Evolutionary conservation across 768 basidiomycete genomes (phyloP).

Genomic region (Agaricus blazei): DNA sequence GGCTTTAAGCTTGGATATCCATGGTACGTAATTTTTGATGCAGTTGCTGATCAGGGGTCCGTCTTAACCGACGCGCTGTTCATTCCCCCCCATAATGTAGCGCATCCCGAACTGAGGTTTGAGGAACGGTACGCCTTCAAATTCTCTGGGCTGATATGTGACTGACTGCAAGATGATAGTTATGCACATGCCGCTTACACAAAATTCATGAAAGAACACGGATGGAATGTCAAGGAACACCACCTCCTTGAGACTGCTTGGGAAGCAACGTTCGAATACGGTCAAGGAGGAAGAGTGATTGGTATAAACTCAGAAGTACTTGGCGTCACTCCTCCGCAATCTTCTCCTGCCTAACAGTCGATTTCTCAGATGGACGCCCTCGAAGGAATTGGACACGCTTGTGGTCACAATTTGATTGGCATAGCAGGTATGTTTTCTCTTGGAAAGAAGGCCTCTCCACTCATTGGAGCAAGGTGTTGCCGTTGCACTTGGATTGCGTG

Average conservation of each 20-base stretch:
- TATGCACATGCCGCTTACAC: constrained; percentile 71
- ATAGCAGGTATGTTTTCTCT: constrained; percentile 36
- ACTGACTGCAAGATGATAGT: constrained; percentile 25
- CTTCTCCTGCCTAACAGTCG: background rate
- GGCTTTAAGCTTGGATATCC: constrained; percentile 65
- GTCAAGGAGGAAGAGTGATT: constrained; percentile 62
- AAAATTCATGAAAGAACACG: constrained; percentile 58
- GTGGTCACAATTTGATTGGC: constrained; percentile 82
- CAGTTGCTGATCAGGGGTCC: background rate
- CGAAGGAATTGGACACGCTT: constrained; percentile 61
- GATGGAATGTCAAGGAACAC: constrained; percentile 58
- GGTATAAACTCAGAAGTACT: constrained; percentile 75
- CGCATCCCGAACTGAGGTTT: constrained; percentile 64
- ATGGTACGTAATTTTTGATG: constrained; percentile 35
- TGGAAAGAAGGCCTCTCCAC: background rate
- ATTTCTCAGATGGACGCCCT: constrained; percentile 55
- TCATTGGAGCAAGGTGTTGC: constrained; percentile 47
- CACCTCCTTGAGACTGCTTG: constrained; percentile 70
- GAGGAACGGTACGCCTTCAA: constrained; percentile 51
- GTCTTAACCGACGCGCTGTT: background rate
- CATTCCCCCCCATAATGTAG: constrained; percentile 26
- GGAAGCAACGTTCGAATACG: constrained; percentile 62
- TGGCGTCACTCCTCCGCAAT: background rate
- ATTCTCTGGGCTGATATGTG: background rate
- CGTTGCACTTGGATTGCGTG: constrained; percentile 63